Percentiles rank a stretch among this genome's conserved stretches.
These are phyloP conservation scores for Vitis riparia DNA, from an alignment of 164 flowering plant species.

Conservation along the genomic window DNA sequence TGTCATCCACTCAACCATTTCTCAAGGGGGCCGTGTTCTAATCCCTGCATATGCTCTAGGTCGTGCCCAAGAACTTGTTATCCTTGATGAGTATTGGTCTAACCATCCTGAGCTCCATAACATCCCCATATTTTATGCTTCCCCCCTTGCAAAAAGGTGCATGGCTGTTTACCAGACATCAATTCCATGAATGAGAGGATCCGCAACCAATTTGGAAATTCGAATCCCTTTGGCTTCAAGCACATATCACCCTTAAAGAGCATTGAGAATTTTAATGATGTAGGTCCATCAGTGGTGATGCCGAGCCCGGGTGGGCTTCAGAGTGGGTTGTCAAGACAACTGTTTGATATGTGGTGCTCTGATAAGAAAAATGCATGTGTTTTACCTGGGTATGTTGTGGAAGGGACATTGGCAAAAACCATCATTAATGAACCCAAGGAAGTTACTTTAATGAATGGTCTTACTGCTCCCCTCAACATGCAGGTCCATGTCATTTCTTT, in stretches of 20 bases:
- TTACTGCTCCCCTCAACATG: too few species aligned
- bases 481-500: too few species aligned
- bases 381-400: constrained; percentile 90
- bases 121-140: too few species aligned
- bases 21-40: constrained; percentile 95
- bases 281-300: too few species aligned
- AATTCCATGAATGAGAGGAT: constrained; percentile 94
- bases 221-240: too few species aligned
- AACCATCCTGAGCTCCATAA: constrained; percentile 91
- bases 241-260: too few species aligned
- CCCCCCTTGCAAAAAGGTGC: constrained; percentile 95
- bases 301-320: too few species aligned
- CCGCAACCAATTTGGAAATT: too few species aligned
- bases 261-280: too few species aligned
- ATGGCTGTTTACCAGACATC: constrained; percentile 94
- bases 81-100: constrained; percentile 96
- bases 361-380: constrained; percentile 94
- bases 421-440: constrained; percentile 92
- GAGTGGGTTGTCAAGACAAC: too few species aligned
- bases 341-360: too few species aligned
- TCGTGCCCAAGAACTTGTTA: constrained; percentile 94
- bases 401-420: constrained; percentile 88
- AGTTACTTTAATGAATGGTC: too few species aligned
- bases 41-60: constrained; percentile 98
- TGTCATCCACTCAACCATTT: constrained; percentile 75